Evolutionary conservation across 2,329 filamentous ascomycete genomes (phyloP).

Genomic region (Trichoderma afroharzianum): DNA sequence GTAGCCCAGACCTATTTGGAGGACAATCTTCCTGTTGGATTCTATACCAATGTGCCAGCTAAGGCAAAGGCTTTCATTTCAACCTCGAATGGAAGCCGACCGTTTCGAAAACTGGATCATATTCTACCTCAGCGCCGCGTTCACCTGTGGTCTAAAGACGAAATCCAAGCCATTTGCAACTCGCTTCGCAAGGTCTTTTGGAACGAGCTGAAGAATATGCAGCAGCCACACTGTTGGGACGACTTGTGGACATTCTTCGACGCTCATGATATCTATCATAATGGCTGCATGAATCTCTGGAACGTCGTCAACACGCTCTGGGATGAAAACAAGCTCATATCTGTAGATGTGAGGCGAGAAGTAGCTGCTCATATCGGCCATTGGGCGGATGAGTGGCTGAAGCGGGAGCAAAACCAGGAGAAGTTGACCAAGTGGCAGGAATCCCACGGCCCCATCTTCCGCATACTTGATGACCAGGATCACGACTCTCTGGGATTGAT

Average conservation of each 20-base stretch:
- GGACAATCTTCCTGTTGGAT: slow-evolving; percentile 34
- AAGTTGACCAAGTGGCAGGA: slow-evolving; percentile 33
- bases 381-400: slow-evolving; percentile 39
- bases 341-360: slow-evolving; percentile 25
- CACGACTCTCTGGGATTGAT: slow-evolving; percentile 29
- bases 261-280: slow-evolving; percentile 43
- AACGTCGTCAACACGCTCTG: slow-evolving; percentile 41
- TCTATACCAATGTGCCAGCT: slow-evolving; percentile 35
- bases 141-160: slow-evolving; percentile 38
- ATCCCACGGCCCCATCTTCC: slow-evolving; percentile 26
- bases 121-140: slow-evolving; percentile 28
- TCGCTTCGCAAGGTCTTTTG: slow-evolving; percentile 36
- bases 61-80: slow-evolving; percentile 39
- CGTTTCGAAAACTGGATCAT: slow-evolving; percentile 30
- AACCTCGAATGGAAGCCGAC: slow-evolving; percentile 29
- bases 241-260: slow-evolving; percentile 49
- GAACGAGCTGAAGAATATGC: slow-evolving; percentile 34
- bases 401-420: slow-evolving; percentile 26
- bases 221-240: slow-evolving; percentile 32
- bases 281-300: slow-evolving; percentile 48
- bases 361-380: slow-evolving; percentile 30
- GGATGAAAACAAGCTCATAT: slow-evolving; percentile 38
- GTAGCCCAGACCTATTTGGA: slow-evolving; percentile 33
- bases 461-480: slow-evolving; percentile 28
- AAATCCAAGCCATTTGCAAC: slow-evolving; percentile 39